These are phyloP conservation scores for Curvularia verruculosa DNA, from an alignment of 2,329 filamentous ascomycete species.

Conservation along the genomic window DNA sequence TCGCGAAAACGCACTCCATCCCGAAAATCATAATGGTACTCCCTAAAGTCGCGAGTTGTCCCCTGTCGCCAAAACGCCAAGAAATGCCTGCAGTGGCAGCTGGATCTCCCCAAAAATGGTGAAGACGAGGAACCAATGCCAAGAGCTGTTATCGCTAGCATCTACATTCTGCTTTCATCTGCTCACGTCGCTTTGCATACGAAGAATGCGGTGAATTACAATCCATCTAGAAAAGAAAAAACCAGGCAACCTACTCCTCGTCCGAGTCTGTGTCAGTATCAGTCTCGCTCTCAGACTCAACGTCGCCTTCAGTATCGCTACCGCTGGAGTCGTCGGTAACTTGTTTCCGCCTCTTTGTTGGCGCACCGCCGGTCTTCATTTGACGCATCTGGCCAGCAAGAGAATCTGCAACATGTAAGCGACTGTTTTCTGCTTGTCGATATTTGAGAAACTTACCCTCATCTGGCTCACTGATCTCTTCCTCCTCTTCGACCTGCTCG, in stretches of 20 bases:
- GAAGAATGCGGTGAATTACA: not conserved
- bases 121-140: slow-evolving; percentile 2
- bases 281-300: slow-evolving; percentile 58
- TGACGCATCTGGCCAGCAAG: slow-evolving; percentile 90
- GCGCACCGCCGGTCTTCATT: slow-evolving; percentile 70
- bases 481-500: slow-evolving; percentile 78
- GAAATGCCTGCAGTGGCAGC: slow-evolving; percentile 28
- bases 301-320: slow-evolving; percentile 69
- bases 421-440: slow-evolving; percentile 9
- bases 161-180: slow-evolving; percentile 5
- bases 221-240: not conserved
- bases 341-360: slow-evolving; percentile 64
- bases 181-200: not conserved
- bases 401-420: slow-evolving; percentile 66
- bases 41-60: slow-evolving; percentile 7
- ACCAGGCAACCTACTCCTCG: slow-evolving; percentile 40
- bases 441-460: slow-evolving; percentile 72
- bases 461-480: slow-evolving; percentile 97
- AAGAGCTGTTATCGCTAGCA: slow-evolving; percentile 2
- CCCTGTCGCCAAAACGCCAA: slow-evolving; percentile 30
- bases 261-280: slow-evolving; percentile 53
- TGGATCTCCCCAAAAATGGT: slow-evolving; percentile 3
- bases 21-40: slow-evolving; percentile 6
- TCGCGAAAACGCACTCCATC: slow-evolving; percentile 2
- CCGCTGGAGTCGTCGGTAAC: slow-evolving; percentile 66